A percentile compares a stretch with the other conserved stretches of the same genome.
Evolutionary conservation across 2,329 filamentous ascomycete species (phyloP).

Genomic region (Beauveria australis): DNA sequence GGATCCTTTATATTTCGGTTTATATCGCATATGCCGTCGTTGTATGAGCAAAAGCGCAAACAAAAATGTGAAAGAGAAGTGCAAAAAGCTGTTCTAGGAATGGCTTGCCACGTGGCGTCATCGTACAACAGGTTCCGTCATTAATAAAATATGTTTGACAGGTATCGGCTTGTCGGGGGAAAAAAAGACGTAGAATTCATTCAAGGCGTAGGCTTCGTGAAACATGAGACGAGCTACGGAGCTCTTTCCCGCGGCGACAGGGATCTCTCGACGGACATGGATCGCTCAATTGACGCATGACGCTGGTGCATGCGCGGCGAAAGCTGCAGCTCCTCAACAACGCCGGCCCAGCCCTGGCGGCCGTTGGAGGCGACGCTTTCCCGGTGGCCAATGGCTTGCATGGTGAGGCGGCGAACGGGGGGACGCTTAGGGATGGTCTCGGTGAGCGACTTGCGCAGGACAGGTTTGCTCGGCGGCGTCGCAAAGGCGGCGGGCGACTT

Average conservation of each 20-base stretch:
- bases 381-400: constrained; percentile 44
- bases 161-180: neutral
- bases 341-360: constrained; percentile 52
- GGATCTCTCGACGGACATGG: constrained; percentile 46
- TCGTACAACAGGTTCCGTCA: neutral
- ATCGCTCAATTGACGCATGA: constrained; percentile 53
- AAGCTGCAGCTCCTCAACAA: constrained; percentile 54
- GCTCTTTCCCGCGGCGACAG: neutral
- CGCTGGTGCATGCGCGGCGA: constrained; percentile 54
- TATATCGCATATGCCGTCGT: neutral
- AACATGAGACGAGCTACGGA: neutral
- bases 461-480: constrained; percentile 23
- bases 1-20: neutral
- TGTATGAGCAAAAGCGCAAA: neutral
- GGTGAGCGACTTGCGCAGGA: constrained; percentile 32
- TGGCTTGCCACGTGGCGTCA: neutral
- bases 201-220: neutral
- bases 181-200: neutral
- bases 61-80: neutral
- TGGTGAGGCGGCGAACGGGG: constrained; percentile 44
- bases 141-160: neutral
- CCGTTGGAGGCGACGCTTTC: constrained; percentile 39
- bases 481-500: constrained; percentile 21
- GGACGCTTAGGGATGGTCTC: constrained; percentile 38
- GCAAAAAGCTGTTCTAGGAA: neutral